Evolutionary conservation across 495 filamentous ascomycete genomes (phyloP).

Genomic region (Thermothielavioides terrestris): DNA sequence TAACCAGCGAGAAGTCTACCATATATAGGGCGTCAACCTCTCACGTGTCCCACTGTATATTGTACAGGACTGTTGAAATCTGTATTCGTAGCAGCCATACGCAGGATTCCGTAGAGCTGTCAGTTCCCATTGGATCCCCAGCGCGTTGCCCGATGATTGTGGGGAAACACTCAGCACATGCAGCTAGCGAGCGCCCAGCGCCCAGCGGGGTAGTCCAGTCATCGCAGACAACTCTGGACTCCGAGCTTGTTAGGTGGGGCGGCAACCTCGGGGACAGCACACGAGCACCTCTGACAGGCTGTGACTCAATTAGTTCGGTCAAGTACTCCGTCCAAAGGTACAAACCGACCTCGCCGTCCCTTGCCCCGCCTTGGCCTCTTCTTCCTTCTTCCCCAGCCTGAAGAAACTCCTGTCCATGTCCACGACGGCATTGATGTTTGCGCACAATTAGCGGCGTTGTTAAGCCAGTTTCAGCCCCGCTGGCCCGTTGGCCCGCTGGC

Average conservation of each 20-base stretch:
- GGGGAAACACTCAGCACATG: constrained; percentile 5
- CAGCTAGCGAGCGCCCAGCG: constrained; percentile 3
- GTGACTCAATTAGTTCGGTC: neutral
- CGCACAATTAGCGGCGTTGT: constrained; percentile 5
- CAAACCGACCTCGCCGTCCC: neutral
- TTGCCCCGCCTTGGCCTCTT: constrained; percentile 2
- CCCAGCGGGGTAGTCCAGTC: constrained; percentile 1
- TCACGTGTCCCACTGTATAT: too few species aligned
- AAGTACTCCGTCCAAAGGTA: too few species aligned
- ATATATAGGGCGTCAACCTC: too few species aligned
- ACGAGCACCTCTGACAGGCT: constrained; percentile 6
- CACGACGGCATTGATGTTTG: neutral
- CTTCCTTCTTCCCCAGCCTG: neutral
- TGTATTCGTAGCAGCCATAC: too few species aligned
- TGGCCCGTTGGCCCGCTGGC: constrained; percentile 2
- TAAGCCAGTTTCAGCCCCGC: neutral
- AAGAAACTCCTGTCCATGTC: neutral
- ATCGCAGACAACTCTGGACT: neutral
- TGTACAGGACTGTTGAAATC: too few species aligned
- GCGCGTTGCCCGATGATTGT: too few species aligned
- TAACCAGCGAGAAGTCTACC: too few species aligned
- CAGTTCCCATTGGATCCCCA: too few species aligned
- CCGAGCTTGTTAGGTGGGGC: constrained; percentile 1
- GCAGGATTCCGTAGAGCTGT: too few species aligned
- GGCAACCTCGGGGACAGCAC: constrained; percentile 4